These are phyloP conservation scores for Phytophthora sp. DNA, from an alignment of 352 stramenopile species.

Conservation along the genomic window DNA sequence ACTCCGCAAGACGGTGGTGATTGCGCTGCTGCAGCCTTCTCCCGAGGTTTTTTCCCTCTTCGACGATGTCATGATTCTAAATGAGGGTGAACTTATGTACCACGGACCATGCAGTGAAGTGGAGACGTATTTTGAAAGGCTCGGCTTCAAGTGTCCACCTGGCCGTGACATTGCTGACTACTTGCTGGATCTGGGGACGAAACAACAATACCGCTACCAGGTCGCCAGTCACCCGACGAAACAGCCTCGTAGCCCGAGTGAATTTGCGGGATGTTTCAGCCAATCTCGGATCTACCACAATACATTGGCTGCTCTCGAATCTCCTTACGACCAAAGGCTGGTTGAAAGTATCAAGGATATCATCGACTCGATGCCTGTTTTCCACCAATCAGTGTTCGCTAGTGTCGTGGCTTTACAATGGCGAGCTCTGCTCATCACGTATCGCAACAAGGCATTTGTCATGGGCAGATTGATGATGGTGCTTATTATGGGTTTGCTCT, in stretches of 20 bases:
- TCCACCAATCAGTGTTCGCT: constrained; percentile 34
- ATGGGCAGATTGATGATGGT: constrained; percentile 47
- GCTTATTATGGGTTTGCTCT: constrained; percentile 48
- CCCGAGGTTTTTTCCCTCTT: constrained; percentile 16
- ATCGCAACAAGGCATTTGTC: constrained; percentile 48
- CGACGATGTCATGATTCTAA: constrained; percentile 22
- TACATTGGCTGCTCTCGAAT: constrained; percentile 14
- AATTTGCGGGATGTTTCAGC: constrained; percentile 44
- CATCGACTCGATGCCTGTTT: constrained; percentile 36
- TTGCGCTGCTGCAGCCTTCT: constrained; percentile 17
- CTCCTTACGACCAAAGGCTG: constrained; percentile 21
- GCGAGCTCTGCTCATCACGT: constrained; percentile 66
- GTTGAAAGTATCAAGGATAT: constrained; percentile 28
- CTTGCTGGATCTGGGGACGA: constrained; percentile 42
- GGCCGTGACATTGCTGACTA: constrained; percentile 37
- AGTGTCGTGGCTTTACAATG: constrained; percentile 35
- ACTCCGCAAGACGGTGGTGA: constrained; percentile 19
- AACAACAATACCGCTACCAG: constrained; percentile 31
- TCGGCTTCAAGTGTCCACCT: constrained; percentile 39
- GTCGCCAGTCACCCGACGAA: constrained; percentile 1
- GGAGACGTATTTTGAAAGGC: constrained; percentile 39
- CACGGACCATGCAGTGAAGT: constrained; percentile 29
- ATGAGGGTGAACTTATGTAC: constrained; percentile 20
- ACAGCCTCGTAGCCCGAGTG: constrained; percentile 11
- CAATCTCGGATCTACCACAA: constrained; percentile 25